Conservation (phyloP, 2,329 filamentous ascomycete genomes). For the Hysterium pulicare region DNA sequence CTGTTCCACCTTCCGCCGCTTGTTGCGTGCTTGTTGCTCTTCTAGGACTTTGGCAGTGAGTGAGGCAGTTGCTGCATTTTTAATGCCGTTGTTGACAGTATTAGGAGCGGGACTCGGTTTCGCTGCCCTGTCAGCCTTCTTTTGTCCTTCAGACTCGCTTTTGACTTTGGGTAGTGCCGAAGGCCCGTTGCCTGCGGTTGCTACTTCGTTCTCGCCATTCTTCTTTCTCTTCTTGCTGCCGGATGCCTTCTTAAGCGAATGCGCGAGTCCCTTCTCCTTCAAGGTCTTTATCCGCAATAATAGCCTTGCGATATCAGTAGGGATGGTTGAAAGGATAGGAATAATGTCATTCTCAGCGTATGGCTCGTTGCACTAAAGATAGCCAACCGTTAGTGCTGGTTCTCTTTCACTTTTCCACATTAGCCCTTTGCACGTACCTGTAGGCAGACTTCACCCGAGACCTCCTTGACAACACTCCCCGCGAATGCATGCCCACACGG, state of each 20-base stretch:
- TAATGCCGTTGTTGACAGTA: slow-evolving; percentile 61
- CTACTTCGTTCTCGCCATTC: slow-evolving; percentile 52
- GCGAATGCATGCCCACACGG: slow-evolving; percentile 95
- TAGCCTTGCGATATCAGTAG: slow-evolving; percentile 67
- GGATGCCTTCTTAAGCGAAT: slow-evolving; percentile 78
- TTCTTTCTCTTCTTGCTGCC: slow-evolving; percentile 73
- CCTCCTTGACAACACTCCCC: slow-evolving; percentile 77
- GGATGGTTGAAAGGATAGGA: slow-evolving; percentile 70
- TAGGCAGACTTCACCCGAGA: slow-evolving; percentile 62
- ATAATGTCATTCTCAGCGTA: slow-evolving; percentile 76
- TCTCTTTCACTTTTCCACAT: slow-evolving; percentile 11
- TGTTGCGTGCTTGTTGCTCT: slow-evolving; percentile 80
- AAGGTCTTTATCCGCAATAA: slow-evolving; percentile 66
- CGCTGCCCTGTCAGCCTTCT: slow-evolving; percentile 16
- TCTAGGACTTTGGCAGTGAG: slow-evolving; percentile 82
- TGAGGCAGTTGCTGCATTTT: slow-evolving; percentile 80
- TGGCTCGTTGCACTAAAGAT: slow-evolving; percentile 64
- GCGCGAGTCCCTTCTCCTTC: slow-evolving; percentile 68
- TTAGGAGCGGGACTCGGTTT: slow-evolving; percentile 8
- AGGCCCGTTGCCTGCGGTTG: slow-evolving; percentile 19
- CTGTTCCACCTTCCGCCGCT: slow-evolving; percentile 66
- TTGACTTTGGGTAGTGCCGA: slow-evolving; percentile 9
- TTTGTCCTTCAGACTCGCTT: slow-evolving; percentile 17
- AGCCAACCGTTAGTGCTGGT: too few species aligned
- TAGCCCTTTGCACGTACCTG: slow-evolving; percentile 47